Percentiles rank a stretch among this genome's conserved stretches.
Evolutionary conservation across 768 basidiomycete genomes (phyloP).

Genomic region (Sarcodon sp.): DNA sequence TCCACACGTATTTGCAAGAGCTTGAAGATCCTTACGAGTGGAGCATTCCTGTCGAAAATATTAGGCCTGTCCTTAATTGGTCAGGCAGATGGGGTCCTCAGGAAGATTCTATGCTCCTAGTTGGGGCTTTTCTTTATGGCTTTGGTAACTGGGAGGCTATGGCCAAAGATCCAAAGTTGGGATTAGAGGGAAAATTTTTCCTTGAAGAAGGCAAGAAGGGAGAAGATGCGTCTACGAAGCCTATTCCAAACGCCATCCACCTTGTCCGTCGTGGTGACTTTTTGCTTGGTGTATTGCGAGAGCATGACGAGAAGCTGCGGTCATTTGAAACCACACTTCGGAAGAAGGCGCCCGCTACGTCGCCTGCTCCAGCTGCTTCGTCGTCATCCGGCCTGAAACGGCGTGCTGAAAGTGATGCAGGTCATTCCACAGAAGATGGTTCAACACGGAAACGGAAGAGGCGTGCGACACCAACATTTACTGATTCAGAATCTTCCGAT

Average conservation of each 20-base stretch:
- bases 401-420: slow-evolving; percentile 77
- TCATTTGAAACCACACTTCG: slow-evolving; percentile 76
- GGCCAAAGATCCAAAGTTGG: slow-evolving; percentile 75
- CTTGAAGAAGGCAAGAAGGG: slow-evolving; percentile 95
- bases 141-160: slow-evolving; percentile 98
- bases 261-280: slow-evolving; percentile 96
- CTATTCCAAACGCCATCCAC: slow-evolving; percentile 96
- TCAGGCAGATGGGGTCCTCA: slow-evolving; percentile 87
- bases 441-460: slow-evolving; percentile 49
- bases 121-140: slow-evolving; percentile 87
- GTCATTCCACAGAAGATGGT: slow-evolving; percentile 64
- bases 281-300: slow-evolving; percentile 69
- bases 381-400: slow-evolving; percentile 57
- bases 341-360: slow-evolving; percentile 56
- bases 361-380: slow-evolving; percentile 62
- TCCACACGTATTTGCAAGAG: slow-evolving; percentile 66
- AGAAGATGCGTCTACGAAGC: slow-evolving; percentile 71
- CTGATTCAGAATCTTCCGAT: slow-evolving; percentile 90
- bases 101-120: slow-evolving; percentile 90
- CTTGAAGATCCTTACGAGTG: slow-evolving; percentile 68
- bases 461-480: slow-evolving; percentile 91
- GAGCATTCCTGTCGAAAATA: slow-evolving; percentile 83
- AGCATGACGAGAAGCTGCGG: slow-evolving; percentile 84
- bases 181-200: slow-evolving; percentile 90
- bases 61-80: slow-evolving; percentile 93